Evolutionary conservation across 352 stramenopile species (phyloP).

Genomic region (Phytophthora macrochlamydospora): DNA sequence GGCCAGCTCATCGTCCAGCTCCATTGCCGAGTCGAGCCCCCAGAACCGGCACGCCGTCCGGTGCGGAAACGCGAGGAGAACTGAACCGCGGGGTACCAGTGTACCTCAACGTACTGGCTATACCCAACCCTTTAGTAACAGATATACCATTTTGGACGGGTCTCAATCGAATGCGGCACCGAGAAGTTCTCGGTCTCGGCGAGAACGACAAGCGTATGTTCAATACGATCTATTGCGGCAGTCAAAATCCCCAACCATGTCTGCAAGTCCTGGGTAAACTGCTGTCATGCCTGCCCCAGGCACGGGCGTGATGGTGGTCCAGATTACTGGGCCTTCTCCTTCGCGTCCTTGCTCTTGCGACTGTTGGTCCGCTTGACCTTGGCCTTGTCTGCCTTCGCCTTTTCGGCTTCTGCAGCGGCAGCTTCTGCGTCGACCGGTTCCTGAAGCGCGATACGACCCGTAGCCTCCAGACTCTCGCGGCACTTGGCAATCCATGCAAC

Average conservation of each 20-base stretch:
- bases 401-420: conserved; percentile 34
- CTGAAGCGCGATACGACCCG: conserved; percentile 68
- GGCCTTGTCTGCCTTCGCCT: conserved; percentile 32
- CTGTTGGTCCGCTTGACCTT: conserved; percentile 74
- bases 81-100: too few species aligned
- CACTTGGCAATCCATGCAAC: conserved; percentile 88
- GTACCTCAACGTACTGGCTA: too few species aligned
- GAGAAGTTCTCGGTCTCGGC: too few species aligned
- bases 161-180: too few species aligned
- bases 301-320: conserved; percentile 12
- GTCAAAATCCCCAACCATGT: background rate
- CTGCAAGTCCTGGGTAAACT: conserved; percentile 2
- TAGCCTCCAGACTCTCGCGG: conserved; percentile 89
- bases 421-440: conserved; percentile 43
- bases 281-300: background rate
- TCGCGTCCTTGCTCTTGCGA: conserved; percentile 61
- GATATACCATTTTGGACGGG: too few species aligned
- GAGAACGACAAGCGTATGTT: too few species aligned
- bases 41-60: too few species aligned
- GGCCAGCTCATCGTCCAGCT: conserved; percentile 34
- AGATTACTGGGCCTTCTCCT: conserved; percentile 33
- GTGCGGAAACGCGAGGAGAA: too few species aligned
- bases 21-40: conserved; percentile 9
- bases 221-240: conserved; percentile 22
- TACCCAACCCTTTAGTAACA: too few species aligned